Conservation (phyloP, 345 rosid genomes). For the Rhizophora apiculata region DNA sequence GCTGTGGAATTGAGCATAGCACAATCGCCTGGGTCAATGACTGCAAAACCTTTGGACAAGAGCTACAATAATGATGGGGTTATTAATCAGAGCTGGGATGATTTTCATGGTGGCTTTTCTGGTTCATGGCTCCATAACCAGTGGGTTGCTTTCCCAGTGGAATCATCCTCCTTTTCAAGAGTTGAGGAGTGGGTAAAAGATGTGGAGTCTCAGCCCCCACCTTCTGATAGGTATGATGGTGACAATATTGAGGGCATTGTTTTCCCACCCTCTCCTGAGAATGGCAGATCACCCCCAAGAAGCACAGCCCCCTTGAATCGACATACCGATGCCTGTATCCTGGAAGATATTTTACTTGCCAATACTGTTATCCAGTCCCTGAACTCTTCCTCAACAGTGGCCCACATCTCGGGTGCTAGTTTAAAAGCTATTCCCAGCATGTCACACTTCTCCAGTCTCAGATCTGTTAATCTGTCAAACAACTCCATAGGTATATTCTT, state of each 20-base stretch:
- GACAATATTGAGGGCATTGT: slow-evolving; percentile 27
- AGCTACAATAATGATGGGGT: slow-evolving; percentile 5
- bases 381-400: slow-evolving; percentile 75
- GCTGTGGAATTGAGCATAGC: slow-evolving; percentile 32
- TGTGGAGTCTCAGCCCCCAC: slow-evolving; percentile 37
- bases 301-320: slow-evolving; percentile 22
- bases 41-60: slow-evolving; percentile 40
- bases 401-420: slow-evolving; percentile 74
- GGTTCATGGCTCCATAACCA: slow-evolving; percentile 71
- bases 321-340: slow-evolving; percentile 36
- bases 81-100: slow-evolving; percentile 36
- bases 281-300: slow-evolving; percentile 36
- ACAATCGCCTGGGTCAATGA: slow-evolving; percentile 46
- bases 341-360: slow-evolving; percentile 68
- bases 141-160: slow-evolving; percentile 78
- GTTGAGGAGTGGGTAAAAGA: slow-evolving; percentile 84
- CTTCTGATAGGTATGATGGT: slow-evolving; percentile 25
- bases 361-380: slow-evolving; percentile 70
- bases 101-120: slow-evolving; percentile 35
- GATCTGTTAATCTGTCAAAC: slow-evolving; percentile 72
- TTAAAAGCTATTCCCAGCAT: slow-evolving; percentile 75
- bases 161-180: slow-evolving; percentile 60
- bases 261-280: slow-evolving; percentile 54
- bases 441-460: slow-evolving; percentile 69
- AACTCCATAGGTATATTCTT: slow-evolving; percentile 67